A percentile compares a stretch with the other conserved stretches of the same genome.
Evolutionary conservation across 2,329 filamentous ascomycete genomes (phyloP).

Genomic region (Aspergillus brunneoviolaceus): DNA sequence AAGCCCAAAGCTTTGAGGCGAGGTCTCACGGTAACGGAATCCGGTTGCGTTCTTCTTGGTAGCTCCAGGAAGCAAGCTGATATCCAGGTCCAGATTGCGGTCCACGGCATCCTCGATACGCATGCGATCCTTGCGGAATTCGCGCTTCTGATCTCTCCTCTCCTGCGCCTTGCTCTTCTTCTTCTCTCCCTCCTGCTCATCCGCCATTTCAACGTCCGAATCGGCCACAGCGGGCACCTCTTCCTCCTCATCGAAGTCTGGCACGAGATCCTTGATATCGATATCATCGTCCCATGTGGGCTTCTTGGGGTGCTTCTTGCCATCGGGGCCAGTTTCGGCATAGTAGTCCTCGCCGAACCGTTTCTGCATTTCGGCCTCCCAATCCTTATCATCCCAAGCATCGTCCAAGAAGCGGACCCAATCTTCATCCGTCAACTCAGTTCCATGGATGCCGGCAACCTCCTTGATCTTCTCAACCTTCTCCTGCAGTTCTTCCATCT

Average conservation of each 20-base stretch:
- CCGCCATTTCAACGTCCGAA: constrained; percentile 54
- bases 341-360: constrained; percentile 93
- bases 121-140: constrained; percentile 75
- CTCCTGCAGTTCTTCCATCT: constrained; percentile 84
- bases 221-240: constrained; percentile 55
- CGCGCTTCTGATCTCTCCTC: constrained; percentile 62
- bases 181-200: constrained; percentile 43
- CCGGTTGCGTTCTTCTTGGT: constrained; percentile 51
- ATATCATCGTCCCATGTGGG: constrained; percentile 96
- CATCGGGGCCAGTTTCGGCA: constrained; percentile 60
- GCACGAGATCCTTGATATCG: constrained; percentile 88
- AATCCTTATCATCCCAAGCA: constrained; percentile 83
- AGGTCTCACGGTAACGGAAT: constrained; percentile 95
- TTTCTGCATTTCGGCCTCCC: constrained; percentile 87
- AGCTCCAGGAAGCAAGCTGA: constrained; percentile 58
- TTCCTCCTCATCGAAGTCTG: constrained; percentile 80
- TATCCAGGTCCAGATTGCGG: constrained; percentile 71
- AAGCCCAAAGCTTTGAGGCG: constrained; percentile 84
- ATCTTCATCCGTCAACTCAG: constrained; percentile 69
- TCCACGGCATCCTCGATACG: constrained; percentile 86
- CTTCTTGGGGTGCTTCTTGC: constrained; percentile 71
- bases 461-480: constrained; percentile 87
- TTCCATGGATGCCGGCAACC: constrained; percentile 75
- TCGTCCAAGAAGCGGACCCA: constrained; percentile 83
- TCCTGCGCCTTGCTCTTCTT: constrained; percentile 50